Conservation (phyloP, 495 filamentous ascomycete genomes). For the Tuber melanosporum region DNA sequence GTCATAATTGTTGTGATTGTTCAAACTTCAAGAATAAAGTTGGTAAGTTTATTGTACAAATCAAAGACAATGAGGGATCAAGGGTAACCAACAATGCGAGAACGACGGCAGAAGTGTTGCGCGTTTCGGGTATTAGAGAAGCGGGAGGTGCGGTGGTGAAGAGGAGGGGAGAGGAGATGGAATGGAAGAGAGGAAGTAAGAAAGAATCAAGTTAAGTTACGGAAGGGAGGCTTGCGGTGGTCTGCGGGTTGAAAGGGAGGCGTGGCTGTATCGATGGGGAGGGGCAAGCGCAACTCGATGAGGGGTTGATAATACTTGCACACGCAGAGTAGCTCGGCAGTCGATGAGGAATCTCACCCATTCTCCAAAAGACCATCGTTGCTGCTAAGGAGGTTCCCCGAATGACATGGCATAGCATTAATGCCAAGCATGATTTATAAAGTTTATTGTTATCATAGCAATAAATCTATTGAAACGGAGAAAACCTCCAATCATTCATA, state of each 20-base stretch:
- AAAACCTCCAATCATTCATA: background rate
- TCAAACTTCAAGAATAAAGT: background rate
- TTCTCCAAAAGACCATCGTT: background rate
- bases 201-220: background rate
- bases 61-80: background rate
- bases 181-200: background rate
- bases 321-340: background rate
- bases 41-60: background rate
- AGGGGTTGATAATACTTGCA: slow-evolving; percentile 17
- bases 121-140: background rate
- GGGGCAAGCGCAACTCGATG: slow-evolving; percentile 22
- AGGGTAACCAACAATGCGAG: background rate
- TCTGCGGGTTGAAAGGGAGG: slow-evolving; percentile 16
- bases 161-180: slow-evolving; percentile 1
- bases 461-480: background rate
- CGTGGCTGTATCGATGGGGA: slow-evolving; percentile 9
- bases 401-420: background rate
- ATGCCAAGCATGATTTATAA: background rate
- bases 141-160: background rate
- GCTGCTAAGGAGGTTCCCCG: background rate
- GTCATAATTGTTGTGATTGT: slow-evolving; percentile 30
- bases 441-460: background rate
- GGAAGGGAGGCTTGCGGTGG: slow-evolving; percentile 15
- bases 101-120: slow-evolving; percentile 5
- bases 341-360: background rate